A percentile compares a stretch with the other conserved stretches of the same genome.
Evolutionary conservation across 495 filamentous ascomycete genomes (phyloP).

Genomic region (Cenococcum geophilum): DNA sequence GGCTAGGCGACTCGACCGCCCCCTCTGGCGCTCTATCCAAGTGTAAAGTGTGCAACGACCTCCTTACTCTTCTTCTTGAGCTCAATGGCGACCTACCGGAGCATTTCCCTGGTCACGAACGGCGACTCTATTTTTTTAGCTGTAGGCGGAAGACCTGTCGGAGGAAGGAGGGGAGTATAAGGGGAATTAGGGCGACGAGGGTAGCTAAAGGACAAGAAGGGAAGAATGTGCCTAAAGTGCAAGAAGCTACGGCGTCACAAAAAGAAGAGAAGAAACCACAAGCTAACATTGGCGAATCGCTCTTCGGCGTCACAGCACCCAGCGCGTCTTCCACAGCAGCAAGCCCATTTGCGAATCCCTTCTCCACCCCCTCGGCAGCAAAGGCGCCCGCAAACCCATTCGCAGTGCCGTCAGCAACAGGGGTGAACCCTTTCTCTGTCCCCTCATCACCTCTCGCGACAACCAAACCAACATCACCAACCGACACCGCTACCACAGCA

Average conservation of each 20-base stretch:
- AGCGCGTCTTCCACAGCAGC: conserved; percentile 5
- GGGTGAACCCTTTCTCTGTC: conserved; percentile 45
- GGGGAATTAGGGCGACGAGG: conserved; percentile 61
- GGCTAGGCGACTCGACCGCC: conserved; percentile 61
- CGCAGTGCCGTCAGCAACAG: conserved; percentile 22
- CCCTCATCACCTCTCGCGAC: conserved; percentile 37
- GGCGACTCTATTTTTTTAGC: conserved; percentile 76
- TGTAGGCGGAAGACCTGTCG: conserved; percentile 76
- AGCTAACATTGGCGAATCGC: conserved; percentile 34
- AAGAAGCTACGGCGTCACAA: conserved; percentile 25
- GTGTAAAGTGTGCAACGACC: conserved; percentile 81
- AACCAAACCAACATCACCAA: conserved; percentile 53
- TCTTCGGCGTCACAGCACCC: conserved; percentile 28
- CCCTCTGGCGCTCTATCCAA: conserved; percentile 74
- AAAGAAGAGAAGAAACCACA: conserved; percentile 26
- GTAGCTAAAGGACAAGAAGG: conserved; percentile 38
- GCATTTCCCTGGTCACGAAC: conserved; percentile 74
- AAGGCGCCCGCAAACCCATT: conserved; percentile 45
- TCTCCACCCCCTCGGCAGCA: conserved; percentile 36
- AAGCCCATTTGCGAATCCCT: conserved; percentile 43
- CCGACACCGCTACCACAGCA: conserved; percentile 31
- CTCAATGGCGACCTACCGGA: conserved; percentile 88
- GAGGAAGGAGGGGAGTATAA: conserved; percentile 72
- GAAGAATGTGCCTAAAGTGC: conserved; percentile 22
- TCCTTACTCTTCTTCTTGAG: conserved; percentile 82